Base-by-base conservation (phyloP, 139 green algal species). In the Chlamydomonas asymmetrica region DNA sequence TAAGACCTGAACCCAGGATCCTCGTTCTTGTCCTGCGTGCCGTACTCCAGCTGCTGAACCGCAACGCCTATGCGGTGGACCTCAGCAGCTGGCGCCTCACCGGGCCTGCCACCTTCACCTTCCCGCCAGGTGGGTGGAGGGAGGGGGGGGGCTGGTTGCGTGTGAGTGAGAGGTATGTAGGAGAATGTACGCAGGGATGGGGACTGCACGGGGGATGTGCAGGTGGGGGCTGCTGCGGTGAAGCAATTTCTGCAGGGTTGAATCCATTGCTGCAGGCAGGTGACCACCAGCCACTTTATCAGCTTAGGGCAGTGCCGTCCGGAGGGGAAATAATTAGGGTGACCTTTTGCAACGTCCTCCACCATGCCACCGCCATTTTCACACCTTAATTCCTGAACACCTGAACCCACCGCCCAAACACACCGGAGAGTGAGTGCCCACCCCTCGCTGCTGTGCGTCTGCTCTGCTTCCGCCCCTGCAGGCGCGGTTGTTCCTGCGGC, bases 11-110 rank as follows among this genome's bases (percentile, higher is more conserved):
- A n/a, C n/a, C n/a, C n/a, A n/a, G n/a, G n/a, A n/a, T n/a, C n/a
- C n/a, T n/a, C n/a, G n/a, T n/a, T n/a, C n/a, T n/a, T n/a, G n/a
- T n/a, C n/a, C n/a, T n/a, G n/a, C n/a, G n/a, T n/a, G n/a, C n/a
- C n/a, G n/a, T 67, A 25, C 39, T 95, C 18, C 50, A 91, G 83
- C 41, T 96, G 1, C 20, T 32, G 41, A 93, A 93, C 64, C 54
- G 67, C 23, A 86, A 87, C 56, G 31, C 25, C 23, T 78, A 81
- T 60, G 91, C 92, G 35, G 78, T 94, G 0, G 92, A 97, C 62
- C n/a, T 95, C 6, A 86, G 68, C n/a, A 73, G 75, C 9, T 95
- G 89, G 88, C 72, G 48, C 34, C 45, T 97, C 32, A 18, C 18
- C 10, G 85, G 82, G 2, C 71, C 66, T 1, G 23, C 71, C n/a